Evolutionary conservation across 805 yeast species (phyloP).

Genomic region (Wickerhamia fluorescens): DNA sequence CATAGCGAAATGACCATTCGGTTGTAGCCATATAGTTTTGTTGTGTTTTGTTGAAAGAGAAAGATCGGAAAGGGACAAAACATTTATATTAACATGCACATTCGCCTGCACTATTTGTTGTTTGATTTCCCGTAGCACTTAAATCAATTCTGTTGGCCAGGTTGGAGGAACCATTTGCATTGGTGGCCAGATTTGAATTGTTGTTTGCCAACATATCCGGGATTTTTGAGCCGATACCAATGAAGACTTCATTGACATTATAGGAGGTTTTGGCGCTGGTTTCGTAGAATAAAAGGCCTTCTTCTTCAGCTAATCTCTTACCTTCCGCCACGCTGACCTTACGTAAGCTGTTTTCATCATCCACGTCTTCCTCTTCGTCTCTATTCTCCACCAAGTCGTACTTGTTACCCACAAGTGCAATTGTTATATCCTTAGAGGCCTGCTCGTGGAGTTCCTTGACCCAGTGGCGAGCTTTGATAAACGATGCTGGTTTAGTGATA

Average conservation of each 20-base stretch:
- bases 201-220: no score
- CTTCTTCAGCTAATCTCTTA: constrained; percentile 79
- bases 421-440: constrained; percentile 84
- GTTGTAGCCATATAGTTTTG: no score
- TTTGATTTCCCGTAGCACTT: constrained; percentile 6
- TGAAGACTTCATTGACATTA: constrained; percentile 86
- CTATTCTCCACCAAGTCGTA: constrained; percentile 64
- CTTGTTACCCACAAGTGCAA: constrained; percentile 93
- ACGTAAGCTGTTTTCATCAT: constrained; percentile 46
- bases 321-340: constrained; percentile 88
- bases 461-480: constrained; percentile 95
- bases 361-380: constrained; percentile 36
- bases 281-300: constrained; percentile 84
- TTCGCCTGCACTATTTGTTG: constrained; percentile 7
- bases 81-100: constrained; percentile 20
- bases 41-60: no score
- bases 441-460: constrained; percentile 93
- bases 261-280: constrained; percentile 88
- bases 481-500: constrained; percentile 89
- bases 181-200: constrained; percentile 7
- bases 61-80: no score
- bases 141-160: constrained; percentile 30
- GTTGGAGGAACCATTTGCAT: constrained; percentile 2
- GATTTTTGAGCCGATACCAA: constrained; percentile 82
- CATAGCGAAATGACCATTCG: no score